Conservation (phyloP, 2,329 filamentous ascomycete species). For the Penicillium sclerotiorum region DNA sequence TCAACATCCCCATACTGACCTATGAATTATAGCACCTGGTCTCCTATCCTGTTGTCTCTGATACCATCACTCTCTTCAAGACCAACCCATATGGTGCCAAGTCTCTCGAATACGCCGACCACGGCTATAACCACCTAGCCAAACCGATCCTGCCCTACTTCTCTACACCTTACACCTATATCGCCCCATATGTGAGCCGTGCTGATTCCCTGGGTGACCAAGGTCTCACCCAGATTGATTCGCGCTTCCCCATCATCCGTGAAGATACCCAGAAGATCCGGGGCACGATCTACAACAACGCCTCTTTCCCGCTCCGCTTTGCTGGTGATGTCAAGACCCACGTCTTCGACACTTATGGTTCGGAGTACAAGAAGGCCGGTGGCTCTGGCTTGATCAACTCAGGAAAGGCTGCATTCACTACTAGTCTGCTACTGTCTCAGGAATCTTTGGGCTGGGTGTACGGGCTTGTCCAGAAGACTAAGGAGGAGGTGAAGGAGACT, state of each 20-base stretch:
- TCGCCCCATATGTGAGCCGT: constrained; percentile 81
- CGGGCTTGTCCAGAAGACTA: constrained; percentile 62
- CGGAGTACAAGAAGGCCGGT: constrained; percentile 52
- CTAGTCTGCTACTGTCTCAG: constrained; percentile 66
- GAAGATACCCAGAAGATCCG: constrained; percentile 73
- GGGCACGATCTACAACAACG: constrained; percentile 63
- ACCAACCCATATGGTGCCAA: constrained; percentile 80
- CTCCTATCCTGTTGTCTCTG: constrained; percentile 80
- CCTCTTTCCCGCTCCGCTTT: constrained; percentile 65
- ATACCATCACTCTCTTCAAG: constrained; percentile 77
- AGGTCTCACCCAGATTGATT: constrained; percentile 69
- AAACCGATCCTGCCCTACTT: constrained; percentile 79
- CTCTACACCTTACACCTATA: constrained; percentile 75
- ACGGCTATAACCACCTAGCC: constrained; percentile 74
- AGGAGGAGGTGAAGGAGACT: constrained; percentile 61
- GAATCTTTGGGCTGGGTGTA: constrained; percentile 66
- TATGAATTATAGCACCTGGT: constrained; percentile 72
- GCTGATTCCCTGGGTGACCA: constrained; percentile 76
- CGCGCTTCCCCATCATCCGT: constrained; percentile 72
- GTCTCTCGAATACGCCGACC: constrained; percentile 74
- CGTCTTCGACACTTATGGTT: constrained; percentile 45
- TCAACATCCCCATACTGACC: neutral
- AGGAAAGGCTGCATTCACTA: constrained; percentile 70
- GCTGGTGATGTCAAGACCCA: constrained; percentile 58
- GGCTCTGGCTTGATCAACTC: constrained; percentile 65